phyloP scores from a whole-genome alignment of 768 basidiomycete species.

The Glaciozyma antarctica region DNA sequence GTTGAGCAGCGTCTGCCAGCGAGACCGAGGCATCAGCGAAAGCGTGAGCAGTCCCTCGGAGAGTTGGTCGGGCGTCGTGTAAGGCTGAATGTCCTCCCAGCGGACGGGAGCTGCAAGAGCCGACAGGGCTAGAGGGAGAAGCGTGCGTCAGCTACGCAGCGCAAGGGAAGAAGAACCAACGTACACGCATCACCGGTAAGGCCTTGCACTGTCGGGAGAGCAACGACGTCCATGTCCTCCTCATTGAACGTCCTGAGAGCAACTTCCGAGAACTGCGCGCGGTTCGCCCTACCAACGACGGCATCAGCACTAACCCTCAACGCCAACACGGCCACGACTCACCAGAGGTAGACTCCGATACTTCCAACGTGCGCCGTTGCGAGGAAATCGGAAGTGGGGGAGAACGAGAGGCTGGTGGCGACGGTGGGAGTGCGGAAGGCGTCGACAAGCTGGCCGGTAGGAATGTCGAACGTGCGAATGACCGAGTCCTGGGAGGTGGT shows the following conservation, averaged over 20 bases:
- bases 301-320: not conserved
- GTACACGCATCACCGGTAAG: conserved; percentile 68
- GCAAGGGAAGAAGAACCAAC: conserved; percentile 24
- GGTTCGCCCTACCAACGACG: conserved; percentile 63
- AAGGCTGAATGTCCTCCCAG: conserved; percentile 30
- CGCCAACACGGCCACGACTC: conserved; percentile 27
- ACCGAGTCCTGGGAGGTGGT: conserved; percentile 78
- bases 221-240: conserved; percentile 54
- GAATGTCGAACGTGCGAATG: conserved; percentile 91
- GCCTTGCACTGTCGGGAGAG: conserved; percentile 77
- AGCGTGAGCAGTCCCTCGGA: conserved; percentile 86
- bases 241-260: conserved; percentile 70
- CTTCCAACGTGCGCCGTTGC: conserved; percentile 91
- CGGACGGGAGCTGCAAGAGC: conserved; percentile 54
- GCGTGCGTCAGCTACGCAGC: not conserved
- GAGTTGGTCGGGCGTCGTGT: conserved; percentile 68
- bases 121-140: conserved; percentile 51
- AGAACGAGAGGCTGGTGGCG: conserved; percentile 83
- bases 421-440: conserved; percentile 78
- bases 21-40: conserved; percentile 77
- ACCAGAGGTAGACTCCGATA: conserved; percentile 93
- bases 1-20: conserved; percentile 96
- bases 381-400: conserved; percentile 89
- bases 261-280: conserved; percentile 82
- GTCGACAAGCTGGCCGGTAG: conserved; percentile 83